Percentiles rank a stretch among this genome's conserved stretches.
Conservation (phyloP, 1,284 basidiomycete genomes). For the Fistulina hepatica region DNA sequence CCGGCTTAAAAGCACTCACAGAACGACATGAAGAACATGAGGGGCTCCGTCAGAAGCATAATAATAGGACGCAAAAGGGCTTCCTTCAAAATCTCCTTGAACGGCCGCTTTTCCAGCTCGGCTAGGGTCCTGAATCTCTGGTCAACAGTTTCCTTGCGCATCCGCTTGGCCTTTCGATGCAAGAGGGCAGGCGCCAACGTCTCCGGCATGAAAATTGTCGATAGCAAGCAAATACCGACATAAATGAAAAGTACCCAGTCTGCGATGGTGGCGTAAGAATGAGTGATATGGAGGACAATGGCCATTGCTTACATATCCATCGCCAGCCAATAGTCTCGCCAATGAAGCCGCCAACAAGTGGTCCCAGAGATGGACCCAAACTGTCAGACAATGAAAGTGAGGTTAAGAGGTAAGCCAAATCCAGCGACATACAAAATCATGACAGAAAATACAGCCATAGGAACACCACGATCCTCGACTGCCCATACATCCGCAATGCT, state of each 20-base stretch:
- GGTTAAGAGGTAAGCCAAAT: background rate
- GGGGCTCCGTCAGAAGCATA: slow-evolving; percentile 32
- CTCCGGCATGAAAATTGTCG: slow-evolving; percentile 49
- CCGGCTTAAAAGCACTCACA: slow-evolving; percentile 20
- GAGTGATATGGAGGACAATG: background rate
- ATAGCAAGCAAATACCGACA: slow-evolving; percentile 31
- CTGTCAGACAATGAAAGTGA: background rate
- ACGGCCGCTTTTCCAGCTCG: slow-evolving; percentile 24
- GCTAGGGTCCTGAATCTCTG: slow-evolving; percentile 23
- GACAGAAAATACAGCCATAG: slow-evolving; percentile 50
- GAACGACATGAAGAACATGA: slow-evolving; percentile 34
- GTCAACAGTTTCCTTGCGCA: slow-evolving; percentile 27
- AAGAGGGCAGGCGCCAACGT: slow-evolving; percentile 43
- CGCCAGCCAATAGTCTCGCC: slow-evolving; percentile 33
- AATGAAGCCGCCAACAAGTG: slow-evolving; percentile 43
- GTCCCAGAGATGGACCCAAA: slow-evolving; percentile 22
- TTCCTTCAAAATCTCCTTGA: slow-evolving; percentile 22
- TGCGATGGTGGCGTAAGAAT: too few relatives aligned
- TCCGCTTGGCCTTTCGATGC: slow-evolving; percentile 23
- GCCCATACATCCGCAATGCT: slow-evolving; percentile 46
- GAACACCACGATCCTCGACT: slow-evolving; percentile 47
- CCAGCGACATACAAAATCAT: slow-evolving; percentile 38
- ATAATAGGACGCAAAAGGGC: slow-evolving; percentile 31
- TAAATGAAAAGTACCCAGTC: slow-evolving; percentile 53
- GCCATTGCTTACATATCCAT: slow-evolving; percentile 34